A percentile compares a stretch with the other conserved stretches of the same genome.
These are phyloP conservation scores for Tagetes patula DNA, from an alignment of 129 eudicot genomes.

Conservation along the genomic window DNA sequence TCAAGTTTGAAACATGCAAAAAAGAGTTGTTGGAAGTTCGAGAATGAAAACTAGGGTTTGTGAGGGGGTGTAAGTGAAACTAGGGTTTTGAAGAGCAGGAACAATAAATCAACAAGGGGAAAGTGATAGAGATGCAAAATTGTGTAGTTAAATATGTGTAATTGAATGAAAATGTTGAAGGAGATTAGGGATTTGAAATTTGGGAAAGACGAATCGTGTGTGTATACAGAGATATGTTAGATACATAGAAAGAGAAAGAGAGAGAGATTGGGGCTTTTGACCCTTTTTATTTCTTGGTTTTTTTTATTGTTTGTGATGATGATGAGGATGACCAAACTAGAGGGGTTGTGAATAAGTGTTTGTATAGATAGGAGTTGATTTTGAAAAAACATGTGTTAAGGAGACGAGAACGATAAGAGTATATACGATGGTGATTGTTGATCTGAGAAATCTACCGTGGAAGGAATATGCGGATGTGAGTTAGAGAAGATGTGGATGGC, in stretches of 20 bases:
- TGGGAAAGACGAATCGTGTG: slow-evolving; percentile 42
- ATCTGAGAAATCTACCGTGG: no score
- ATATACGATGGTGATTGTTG: no score
- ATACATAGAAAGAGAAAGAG: slow-evolving; percentile 36
- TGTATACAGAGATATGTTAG: slow-evolving; percentile 36
- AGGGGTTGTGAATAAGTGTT: neutral
- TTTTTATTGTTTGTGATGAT: slow-evolving; percentile 4
- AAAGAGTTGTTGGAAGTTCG: slow-evolving; percentile 26
- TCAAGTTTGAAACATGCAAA: slow-evolving; percentile 41
- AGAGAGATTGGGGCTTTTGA: slow-evolving; percentile 51
- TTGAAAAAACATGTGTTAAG: neutral
- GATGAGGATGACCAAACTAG: slow-evolving; percentile 35
- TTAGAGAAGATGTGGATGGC: no score
- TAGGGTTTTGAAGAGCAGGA: slow-evolving; percentile 36
- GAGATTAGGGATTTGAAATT: slow-evolving; percentile 44
- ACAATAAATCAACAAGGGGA: slow-evolving; percentile 28
- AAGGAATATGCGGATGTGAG: no score
- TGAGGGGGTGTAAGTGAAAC: slow-evolving; percentile 39
- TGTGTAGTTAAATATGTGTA: slow-evolving; percentile 14
- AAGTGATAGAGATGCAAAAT: slow-evolving; percentile 25
- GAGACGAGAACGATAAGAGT: no score
- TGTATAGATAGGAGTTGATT: slow-evolving; percentile 8
- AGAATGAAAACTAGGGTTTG: slow-evolving; percentile 55
- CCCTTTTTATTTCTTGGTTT: slow-evolving; percentile 30
- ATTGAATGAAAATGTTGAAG: slow-evolving; percentile 30